Conservation (phyloP, 1,284 basidiomycete genomes). For the Leccinum holopus region DNA sequence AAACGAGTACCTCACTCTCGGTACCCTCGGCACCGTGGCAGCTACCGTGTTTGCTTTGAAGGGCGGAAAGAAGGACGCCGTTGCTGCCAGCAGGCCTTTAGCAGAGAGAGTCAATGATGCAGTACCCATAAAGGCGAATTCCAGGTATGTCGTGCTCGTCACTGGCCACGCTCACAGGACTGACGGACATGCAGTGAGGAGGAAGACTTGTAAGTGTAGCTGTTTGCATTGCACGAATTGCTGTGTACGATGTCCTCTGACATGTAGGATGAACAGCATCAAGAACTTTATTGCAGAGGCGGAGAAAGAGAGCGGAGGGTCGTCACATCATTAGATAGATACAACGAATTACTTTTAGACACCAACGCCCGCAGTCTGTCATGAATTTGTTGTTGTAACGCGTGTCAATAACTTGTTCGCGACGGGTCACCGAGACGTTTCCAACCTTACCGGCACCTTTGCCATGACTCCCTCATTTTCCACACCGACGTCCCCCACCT, state of each 20-base stretch:
- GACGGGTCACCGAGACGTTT: not conserved
- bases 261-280: constrained; percentile 62
- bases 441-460: not conserved
- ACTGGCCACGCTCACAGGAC: not conserved
- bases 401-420: not conserved
- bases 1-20: constrained; percentile 74
- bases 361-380: constrained; percentile 7
- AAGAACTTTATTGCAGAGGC: constrained; percentile 74
- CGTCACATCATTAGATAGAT: constrained; percentile 25
- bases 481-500: constrained; percentile 24
- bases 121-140: constrained; percentile 61
- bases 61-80: constrained; percentile 52
- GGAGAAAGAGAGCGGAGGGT: constrained; percentile 59
- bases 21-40: constrained; percentile 56
- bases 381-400: constrained; percentile 1
- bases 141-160: constrained; percentile 49
- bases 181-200: constrained; percentile 50
- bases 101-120: constrained; percentile 56
- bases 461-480: constrained; percentile 9
- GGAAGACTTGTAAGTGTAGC: constrained; percentile 63
- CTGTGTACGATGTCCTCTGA: constrained; percentile 35
- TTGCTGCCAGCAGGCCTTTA: constrained; percentile 42
- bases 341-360: constrained; percentile 9
- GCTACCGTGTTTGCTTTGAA: constrained; percentile 51
- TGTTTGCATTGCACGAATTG: constrained; percentile 12